These are phyloP conservation scores for Avena eriantha DNA, from an alignment of 176 grass and related monocot genomes.

Conservation along the genomic window DNA sequence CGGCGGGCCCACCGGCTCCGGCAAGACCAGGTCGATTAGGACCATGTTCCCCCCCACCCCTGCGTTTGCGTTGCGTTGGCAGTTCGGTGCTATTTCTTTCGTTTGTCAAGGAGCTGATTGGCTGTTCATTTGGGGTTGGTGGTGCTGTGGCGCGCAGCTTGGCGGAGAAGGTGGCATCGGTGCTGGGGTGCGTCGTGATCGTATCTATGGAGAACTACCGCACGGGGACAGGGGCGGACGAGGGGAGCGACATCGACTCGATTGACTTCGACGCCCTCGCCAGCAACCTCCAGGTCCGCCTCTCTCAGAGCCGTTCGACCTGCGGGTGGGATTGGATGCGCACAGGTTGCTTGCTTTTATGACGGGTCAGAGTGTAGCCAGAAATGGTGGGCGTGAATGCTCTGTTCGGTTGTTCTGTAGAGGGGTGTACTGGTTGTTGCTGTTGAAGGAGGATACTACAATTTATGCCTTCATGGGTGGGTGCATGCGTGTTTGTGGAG, in stretches of 20 bases:
- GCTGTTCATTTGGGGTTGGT: slow-evolving; percentile 7
- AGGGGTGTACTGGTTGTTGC: slow-evolving; percentile 4
- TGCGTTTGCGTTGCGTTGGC: not conserved
- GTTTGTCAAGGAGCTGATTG: slow-evolving; percentile 13
- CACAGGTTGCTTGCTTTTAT: slow-evolving; percentile 42
- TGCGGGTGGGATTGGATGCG: slow-evolving; percentile 39
- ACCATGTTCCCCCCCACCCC: not conserved
- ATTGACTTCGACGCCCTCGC: slow-evolving; percentile 77
- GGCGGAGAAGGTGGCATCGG: slow-evolving; percentile 94
- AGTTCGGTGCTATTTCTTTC: not conserved
- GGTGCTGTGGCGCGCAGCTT: slow-evolving; percentile 51
- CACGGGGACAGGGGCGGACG: slow-evolving; percentile 68
- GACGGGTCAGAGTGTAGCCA: slow-evolving; percentile 3
- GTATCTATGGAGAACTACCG: slow-evolving; percentile 99
- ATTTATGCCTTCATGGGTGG: slow-evolving; percentile 35
- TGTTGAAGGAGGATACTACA: not conserved
- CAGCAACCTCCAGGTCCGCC: slow-evolving; percentile 70
- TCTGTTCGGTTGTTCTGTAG: slow-evolving; percentile 14
- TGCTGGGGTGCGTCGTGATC: slow-evolving; percentile 89
- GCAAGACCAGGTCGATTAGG: slow-evolving; percentile 79
- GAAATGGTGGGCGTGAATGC: slow-evolving; percentile 36
- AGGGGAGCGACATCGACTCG: slow-evolving; percentile 75
- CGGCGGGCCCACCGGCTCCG: slow-evolving; percentile 90
- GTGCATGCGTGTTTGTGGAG: not conserved
- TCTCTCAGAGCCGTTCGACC: slow-evolving; percentile 20